phyloP scores from a whole-genome alignment of 2,329 filamentous ascomycete genomes.

The Cladosporium sp. region DNA sequence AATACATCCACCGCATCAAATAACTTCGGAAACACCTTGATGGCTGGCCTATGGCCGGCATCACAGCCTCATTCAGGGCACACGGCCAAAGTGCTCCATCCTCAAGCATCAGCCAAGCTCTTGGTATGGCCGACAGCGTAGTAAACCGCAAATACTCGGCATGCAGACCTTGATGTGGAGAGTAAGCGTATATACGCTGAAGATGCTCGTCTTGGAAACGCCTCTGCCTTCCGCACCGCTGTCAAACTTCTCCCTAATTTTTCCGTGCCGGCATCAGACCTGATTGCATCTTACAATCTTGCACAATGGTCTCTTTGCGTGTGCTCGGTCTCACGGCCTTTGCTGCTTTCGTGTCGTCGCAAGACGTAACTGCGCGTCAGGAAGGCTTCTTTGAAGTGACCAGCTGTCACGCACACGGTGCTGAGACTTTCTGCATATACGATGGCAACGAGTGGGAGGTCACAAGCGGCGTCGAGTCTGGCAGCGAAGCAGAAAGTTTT shows the following conservation, averaged over 20 bases:
- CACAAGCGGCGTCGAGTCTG: constrained; percentile 5
- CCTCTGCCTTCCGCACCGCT: background rate
- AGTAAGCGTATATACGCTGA: constrained; percentile 16
- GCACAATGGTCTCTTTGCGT: constrained; percentile 5
- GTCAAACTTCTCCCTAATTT: background rate
- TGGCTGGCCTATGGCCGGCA: background rate
- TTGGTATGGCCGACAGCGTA: constrained; percentile 10
- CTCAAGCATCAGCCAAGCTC: constrained; percentile 18
- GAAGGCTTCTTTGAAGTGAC: background rate
- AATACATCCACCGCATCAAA: constrained; percentile 5
- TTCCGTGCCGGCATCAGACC: background rate
- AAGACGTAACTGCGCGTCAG: background rate
- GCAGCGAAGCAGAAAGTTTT: background rate
- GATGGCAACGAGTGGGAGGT: constrained; percentile 19
- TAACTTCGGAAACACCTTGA: background rate
- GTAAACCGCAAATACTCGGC: background rate
- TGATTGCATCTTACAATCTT: background rate
- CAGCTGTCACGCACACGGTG: constrained; percentile 12
- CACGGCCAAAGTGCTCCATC: background rate
- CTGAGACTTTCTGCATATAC: constrained; percentile 10
- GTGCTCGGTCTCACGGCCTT: constrained; percentile 11
- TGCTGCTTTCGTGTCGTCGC: background rate
- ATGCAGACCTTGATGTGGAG: constrained; percentile 15
- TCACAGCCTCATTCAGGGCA: background rate
- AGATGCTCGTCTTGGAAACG: constrained; percentile 8